These are phyloP conservation scores for Rosellinia necatrix DNA, from an alignment of 2,329 filamentous ascomycete species.

Conservation along the genomic window DNA sequence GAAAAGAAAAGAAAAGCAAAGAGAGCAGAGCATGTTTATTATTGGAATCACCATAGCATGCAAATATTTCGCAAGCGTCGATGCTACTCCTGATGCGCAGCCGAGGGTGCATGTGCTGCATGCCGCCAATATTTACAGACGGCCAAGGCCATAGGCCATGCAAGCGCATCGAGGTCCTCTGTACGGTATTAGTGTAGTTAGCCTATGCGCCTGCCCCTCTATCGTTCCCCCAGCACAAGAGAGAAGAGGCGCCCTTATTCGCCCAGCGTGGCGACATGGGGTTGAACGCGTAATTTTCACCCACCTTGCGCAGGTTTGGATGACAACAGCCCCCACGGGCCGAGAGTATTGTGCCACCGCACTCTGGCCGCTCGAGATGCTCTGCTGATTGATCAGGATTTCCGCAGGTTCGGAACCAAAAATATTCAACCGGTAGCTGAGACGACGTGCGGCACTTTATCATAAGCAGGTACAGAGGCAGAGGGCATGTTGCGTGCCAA, in stretches of 20 bases:
- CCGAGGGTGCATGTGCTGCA: not conserved
- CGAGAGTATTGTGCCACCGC: constrained; percentile 15
- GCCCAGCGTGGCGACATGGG: constrained; percentile 8
- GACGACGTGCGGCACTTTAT: constrained; percentile 2
- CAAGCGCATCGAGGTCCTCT: too few species aligned
- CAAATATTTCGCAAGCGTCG: constrained; percentile 1
- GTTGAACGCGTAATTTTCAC: constrained; percentile 18
- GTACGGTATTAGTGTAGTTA: too few species aligned
- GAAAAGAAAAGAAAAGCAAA: too few species aligned
- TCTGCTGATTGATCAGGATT: constrained; percentile 21
- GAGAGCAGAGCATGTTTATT: constrained; percentile 18
- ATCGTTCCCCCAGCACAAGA: too few species aligned
- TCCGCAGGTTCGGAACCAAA: constrained; percentile 23
- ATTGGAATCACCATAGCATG: constrained; percentile 8
- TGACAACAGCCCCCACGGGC: constrained; percentile 4
- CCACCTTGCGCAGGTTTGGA: not conserved
- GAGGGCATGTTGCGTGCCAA: constrained; percentile 1
- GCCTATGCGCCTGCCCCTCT: too few species aligned
- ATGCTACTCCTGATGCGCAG: too few species aligned
- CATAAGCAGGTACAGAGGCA: too few species aligned
- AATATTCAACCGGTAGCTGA: constrained; percentile 3
- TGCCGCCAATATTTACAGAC: constrained; percentile 1
- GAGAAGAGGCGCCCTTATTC: constrained; percentile 10
- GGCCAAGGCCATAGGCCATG: not conserved
- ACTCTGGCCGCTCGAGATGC: too few species aligned